Base-by-base conservation (phyloP, 2,329 filamentous ascomycete species). In the Seiridium unicorne region DNA sequence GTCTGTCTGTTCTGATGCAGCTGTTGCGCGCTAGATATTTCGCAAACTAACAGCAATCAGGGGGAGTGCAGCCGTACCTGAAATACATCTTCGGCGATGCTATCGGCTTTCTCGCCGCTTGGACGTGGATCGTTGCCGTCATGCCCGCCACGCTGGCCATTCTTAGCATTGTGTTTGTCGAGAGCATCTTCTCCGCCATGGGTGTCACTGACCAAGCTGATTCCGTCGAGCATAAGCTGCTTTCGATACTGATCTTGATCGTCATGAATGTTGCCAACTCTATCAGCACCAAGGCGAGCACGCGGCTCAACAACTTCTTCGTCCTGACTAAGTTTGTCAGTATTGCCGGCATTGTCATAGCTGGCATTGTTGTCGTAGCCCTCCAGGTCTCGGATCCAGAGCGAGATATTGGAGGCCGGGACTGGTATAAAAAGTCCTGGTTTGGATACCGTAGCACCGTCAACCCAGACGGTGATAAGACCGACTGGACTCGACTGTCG, bases 131-230 rank as follows among this genome's bases (percentile, higher is more conserved):
- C 58, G 79, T 88, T 5, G 84, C 82, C 26, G 81, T 88, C 32
- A 89, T 88, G 80, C 86, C 86, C 0, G 84, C 85, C 0, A 87
- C 86, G 0, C 78, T 88, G 61, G 86, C 85, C 8, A 89, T 89
- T 51, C 77, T 88, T 35, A 82, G 81, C 66, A 87, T 89, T 62
- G 84, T 88, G 32, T 88, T 89, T 63, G 79, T 87, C 60, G 79
- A 86, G 68, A 86, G 80, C 63, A 79, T 86, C 34, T 86, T 81
- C 76, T 79, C 84, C 2, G 80, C 82, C 1, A 71, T 74, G 0
- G 81, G 80, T 2, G 72, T 81, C 1, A 79, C 79, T 0, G 74
- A 80, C 62, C 68, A 81, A 65, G 77, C 77, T 44, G 70, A 68
- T 63, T 69, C 74, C 48, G 60, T 78, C n/a, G 67, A 67, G 26